Percentiles rank a stretch among this genome's conserved stretches.
Conservation (phyloP, 1,284 basidiomycete genomes). For the Leccinum fuscescens region DNA sequence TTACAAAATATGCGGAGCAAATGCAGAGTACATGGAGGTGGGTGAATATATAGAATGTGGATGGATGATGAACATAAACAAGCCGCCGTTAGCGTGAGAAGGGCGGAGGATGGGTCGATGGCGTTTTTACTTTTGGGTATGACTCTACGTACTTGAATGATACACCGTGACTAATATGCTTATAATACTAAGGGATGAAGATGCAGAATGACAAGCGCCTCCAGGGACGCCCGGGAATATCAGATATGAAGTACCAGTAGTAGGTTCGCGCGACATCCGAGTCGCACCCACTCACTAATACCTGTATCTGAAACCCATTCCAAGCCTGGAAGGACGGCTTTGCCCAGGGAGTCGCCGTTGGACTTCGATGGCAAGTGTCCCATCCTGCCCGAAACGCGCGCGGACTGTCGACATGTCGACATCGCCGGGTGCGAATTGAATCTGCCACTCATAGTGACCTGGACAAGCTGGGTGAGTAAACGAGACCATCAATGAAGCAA, state of each 20-base stretch:
- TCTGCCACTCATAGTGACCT: slow-evolving; percentile 60
- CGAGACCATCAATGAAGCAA: neutral
- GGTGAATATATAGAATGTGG: slow-evolving; percentile 13
- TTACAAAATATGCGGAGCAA: slow-evolving; percentile 12
- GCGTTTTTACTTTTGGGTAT: slow-evolving; percentile 9
- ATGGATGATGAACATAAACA: neutral
- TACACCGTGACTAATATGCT: slow-evolving; percentile 24
- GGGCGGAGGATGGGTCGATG: neutral
- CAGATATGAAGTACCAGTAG: slow-evolving; percentile 3
- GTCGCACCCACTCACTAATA: slow-evolving; percentile 14
- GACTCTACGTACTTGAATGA: slow-evolving; percentile 19
- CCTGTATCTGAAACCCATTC: slow-evolving; percentile 32
- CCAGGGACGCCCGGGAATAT: neutral
- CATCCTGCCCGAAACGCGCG: slow-evolving; percentile 44
- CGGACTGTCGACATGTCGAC: slow-evolving; percentile 48
- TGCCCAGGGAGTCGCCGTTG: slow-evolving; percentile 26
- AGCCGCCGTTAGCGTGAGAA: slow-evolving; percentile 4
- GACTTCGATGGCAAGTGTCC: slow-evolving; percentile 46
- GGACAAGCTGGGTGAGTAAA: slow-evolving; percentile 4
- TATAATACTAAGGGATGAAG: slow-evolving; percentile 20
- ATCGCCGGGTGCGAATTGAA: slow-evolving; percentile 46
- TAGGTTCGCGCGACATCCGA: neutral
- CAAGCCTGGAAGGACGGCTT: slow-evolving; percentile 20
- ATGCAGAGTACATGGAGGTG: neutral
- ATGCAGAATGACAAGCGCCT: slow-evolving; percentile 8